phyloP scores from a whole-genome alignment of 2,329 filamentous ascomycete genomes.

The Penicillium janthinellum region DNA sequence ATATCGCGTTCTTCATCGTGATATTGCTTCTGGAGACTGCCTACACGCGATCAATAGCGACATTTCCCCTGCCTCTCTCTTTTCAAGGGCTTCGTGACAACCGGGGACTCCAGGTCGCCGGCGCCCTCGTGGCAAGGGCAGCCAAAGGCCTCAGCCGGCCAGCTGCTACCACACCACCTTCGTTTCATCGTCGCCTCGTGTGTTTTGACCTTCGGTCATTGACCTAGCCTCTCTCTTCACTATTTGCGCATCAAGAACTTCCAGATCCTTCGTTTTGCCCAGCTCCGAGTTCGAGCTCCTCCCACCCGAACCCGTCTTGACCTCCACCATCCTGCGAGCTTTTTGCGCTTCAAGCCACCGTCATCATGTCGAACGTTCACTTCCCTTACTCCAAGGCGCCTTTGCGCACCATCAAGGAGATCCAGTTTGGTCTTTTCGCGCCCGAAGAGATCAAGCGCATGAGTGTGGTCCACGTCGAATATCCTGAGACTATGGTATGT shows the following conservation, averaged over 20 bases:
- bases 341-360: constrained; percentile 31
- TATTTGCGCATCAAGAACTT: constrained; percentile 21
- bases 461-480: constrained; percentile 94
- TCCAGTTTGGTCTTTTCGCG: constrained; percentile 96
- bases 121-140: constrained; percentile 53
- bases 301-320: constrained; percentile 12
- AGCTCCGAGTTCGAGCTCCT: constrained; percentile 8
- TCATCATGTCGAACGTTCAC: constrained; percentile 85
- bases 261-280: constrained; percentile 18
- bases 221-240: constrained; percentile 18
- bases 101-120: constrained; percentile 42
- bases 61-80: constrained; percentile 31
- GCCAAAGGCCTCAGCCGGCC: constrained; percentile 49
- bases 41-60: constrained; percentile 30
- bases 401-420: constrained; percentile 96
- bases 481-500: constrained; percentile 91
- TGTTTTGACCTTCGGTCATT: constrained; percentile 15
- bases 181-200: constrained; percentile 36
- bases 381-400: constrained; percentile 92
- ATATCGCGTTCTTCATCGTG: constrained; percentile 48
- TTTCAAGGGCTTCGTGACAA: constrained; percentile 38
- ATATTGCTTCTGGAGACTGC: constrained; percentile 36
- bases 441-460: constrained; percentile 99
- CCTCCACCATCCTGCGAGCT: constrained; percentile 14
- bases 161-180: constrained; percentile 36